Conservation (phyloP, 768 basidiomycete genomes). For the Collybia mongolica region DNA sequence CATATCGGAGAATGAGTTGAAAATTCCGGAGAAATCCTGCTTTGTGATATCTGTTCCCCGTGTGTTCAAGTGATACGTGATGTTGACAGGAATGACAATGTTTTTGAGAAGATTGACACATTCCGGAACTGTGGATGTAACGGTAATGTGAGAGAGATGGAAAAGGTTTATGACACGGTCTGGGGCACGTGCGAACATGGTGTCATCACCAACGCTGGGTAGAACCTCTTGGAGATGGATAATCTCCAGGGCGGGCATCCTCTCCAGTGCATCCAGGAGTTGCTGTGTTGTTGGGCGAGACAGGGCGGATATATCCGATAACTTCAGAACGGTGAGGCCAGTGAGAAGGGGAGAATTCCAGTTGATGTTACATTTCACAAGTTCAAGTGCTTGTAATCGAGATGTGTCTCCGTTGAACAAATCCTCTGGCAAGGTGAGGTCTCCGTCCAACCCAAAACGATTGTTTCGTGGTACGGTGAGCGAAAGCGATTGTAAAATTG, state of each 20-base stretch:
- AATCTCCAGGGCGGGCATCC: constrained; percentile 29
- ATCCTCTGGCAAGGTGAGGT: constrained; percentile 20
- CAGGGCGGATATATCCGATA: constrained; percentile 23
- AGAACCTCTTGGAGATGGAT: constrained; percentile 35
- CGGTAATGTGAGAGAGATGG: constrained; percentile 17
- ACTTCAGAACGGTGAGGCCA: constrained; percentile 34
- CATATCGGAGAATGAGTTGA: constrained; percentile 12
- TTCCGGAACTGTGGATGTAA: constrained; percentile 19
- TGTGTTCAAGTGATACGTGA: constrained; percentile 17
- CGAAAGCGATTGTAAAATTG: constrained; percentile 29
- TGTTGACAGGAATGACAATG: constrained; percentile 17
- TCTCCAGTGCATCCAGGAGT: constrained; percentile 29
- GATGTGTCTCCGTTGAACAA: constrained; percentile 31
- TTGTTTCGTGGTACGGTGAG: constrained; percentile 18
- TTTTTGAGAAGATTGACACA: constrained; percentile 23
- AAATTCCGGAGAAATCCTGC: constrained; percentile 17
- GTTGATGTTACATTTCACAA: constrained; percentile 30
- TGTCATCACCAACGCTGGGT: constrained; percentile 20
- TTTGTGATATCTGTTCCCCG: constrained; percentile 13
- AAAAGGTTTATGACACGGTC: constrained; percentile 19
- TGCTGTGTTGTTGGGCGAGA: constrained; percentile 28
- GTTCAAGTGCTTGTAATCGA: constrained; percentile 31
- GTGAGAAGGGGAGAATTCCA: constrained; percentile 34
- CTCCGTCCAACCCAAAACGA: constrained; percentile 14
- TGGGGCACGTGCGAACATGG: not conserved